Conservation (phyloP, 2,329 filamentous ascomycete genomes). For the Rasamsonia emersonii region DNA sequence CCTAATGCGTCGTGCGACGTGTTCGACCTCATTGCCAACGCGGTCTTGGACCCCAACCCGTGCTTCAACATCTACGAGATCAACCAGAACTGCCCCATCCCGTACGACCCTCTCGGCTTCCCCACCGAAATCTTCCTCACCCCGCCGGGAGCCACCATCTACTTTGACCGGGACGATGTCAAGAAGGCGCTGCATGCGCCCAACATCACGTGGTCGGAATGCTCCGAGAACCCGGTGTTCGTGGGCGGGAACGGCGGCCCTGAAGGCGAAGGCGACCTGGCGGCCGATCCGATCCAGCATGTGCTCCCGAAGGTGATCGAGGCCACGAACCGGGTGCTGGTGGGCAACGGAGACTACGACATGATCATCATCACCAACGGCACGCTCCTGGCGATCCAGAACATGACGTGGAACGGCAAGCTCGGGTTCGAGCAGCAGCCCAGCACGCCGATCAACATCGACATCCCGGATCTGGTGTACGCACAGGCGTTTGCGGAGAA, state of each 20-base stretch:
- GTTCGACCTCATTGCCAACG: conserved; percentile 48
- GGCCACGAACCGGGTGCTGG: conserved; percentile 60
- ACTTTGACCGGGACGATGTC: conserved; percentile 64
- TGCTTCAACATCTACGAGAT: conserved; percentile 75
- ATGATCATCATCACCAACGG: conserved; percentile 61
- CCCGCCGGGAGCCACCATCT: conserved; percentile 53
- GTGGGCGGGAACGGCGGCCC: conserved; percentile 31
- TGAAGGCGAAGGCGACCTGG: conserved; percentile 28
- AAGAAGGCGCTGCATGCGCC: conserved; percentile 58
- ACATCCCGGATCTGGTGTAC: conserved; percentile 48
- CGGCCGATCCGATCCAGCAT: conserved; percentile 48
- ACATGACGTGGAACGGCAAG: conserved; percentile 69
- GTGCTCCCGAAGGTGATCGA: conserved; percentile 31
- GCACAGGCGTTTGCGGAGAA: conserved; percentile 42
- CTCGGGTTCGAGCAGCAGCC: conserved; percentile 61
- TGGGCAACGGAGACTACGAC: conserved; percentile 64
- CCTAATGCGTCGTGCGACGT: conserved; percentile 49
- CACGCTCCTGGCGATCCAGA: conserved; percentile 64
- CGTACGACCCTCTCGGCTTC: conserved; percentile 62
- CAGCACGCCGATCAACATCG: conserved; percentile 22
- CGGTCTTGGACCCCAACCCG: conserved; percentile 54
- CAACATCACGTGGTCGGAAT: conserved; percentile 21
- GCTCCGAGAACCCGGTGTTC: conserved; percentile 37
- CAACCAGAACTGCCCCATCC: conserved; percentile 59
- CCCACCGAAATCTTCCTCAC: conserved; percentile 47